phyloP scores from a whole-genome alignment of 208 protist genomes.

The Trypanosoma cruzi region DNA sequence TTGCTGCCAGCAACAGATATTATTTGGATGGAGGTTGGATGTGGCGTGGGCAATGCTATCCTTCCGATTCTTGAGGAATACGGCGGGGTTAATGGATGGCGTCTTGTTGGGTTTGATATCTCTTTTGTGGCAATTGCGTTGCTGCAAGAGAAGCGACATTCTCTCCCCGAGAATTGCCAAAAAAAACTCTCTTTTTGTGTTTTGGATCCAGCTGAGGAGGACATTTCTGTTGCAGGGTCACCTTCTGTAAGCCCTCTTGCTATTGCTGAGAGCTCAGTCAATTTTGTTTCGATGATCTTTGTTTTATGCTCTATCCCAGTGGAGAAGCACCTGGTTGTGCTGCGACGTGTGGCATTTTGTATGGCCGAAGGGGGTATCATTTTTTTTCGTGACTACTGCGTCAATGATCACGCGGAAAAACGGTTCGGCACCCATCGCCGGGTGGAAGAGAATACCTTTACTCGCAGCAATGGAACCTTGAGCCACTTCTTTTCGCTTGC shows the following conservation, averaged over 20 bases:
- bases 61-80: constrained; percentile 88
- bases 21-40: constrained; percentile 92
- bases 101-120: constrained; percentile 90
- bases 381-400: constrained; percentile 92
- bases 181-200: constrained; percentile 64
- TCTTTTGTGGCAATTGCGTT: constrained; percentile 87
- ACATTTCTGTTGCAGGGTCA: constrained; percentile 29
- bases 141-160: constrained; percentile 50
- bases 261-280: constrained; percentile 25
- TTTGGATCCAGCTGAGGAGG: constrained; percentile 57
- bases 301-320: constrained; percentile 93
- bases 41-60: constrained; percentile 95
- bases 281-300: constrained; percentile 94
- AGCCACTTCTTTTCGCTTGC: constrained; percentile 87
- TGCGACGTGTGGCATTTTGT: constrained; percentile 59
- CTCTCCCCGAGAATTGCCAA: constrained; percentile 30
- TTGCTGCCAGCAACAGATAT: constrained; percentile 1
- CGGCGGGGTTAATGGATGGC: constrained; percentile 65
- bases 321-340: constrained; percentile 42
- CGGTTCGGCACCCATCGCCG: constrained; percentile 54
- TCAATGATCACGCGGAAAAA: constrained; percentile 70
- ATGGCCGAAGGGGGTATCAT: constrained; percentile 75
- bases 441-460: constrained; percentile 54
- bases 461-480: constrained; percentile 84
- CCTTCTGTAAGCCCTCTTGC: not conserved